These are phyloP conservation scores for Gonapodya prolifera DNA, from an alignment of 192 early-diverging fungal species.

Conservation along the genomic window DNA sequence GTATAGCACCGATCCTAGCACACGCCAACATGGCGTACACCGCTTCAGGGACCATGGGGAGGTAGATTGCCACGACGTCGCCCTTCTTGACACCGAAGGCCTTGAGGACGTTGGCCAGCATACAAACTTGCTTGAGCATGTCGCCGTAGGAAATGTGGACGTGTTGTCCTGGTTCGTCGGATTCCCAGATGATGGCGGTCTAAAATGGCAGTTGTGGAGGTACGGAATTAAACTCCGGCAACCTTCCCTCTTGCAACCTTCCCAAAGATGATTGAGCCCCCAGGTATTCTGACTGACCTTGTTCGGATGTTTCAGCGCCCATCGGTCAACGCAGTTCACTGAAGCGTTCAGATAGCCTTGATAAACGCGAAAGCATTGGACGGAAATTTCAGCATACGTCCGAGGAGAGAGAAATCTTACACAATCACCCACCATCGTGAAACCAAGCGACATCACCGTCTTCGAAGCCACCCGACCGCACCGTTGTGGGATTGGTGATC, in stretches of 20 bases:
- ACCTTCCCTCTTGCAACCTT: neutral
- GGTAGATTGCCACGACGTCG: constrained; percentile 90
- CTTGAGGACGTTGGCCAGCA: constrained; percentile 73
- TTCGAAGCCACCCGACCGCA: constrained; percentile 56
- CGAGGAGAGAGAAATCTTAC: neutral
- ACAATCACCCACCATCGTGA: constrained; percentile 35
- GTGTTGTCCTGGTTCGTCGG: constrained; percentile 71
- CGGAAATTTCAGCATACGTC: no score
- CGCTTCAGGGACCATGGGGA: constrained; percentile 96
- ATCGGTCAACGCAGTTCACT: constrained; percentile 93
- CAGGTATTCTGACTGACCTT: constrained; percentile 27
- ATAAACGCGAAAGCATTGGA: neutral
- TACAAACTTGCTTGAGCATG: constrained; percentile 69
- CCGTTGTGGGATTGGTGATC: constrained; percentile 64
- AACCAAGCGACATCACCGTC: constrained; percentile 92
- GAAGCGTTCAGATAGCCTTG: constrained; percentile 71
- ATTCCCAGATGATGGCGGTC: constrained; percentile 78
- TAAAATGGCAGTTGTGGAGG: constrained; percentile 10
- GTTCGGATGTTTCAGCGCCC: constrained; percentile 62
- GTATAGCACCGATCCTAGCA: constrained; percentile 80
- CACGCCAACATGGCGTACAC: constrained; percentile 87
- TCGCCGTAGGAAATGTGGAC: constrained; percentile 69
- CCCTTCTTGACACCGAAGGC: constrained; percentile 79
- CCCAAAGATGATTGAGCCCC: neutral
- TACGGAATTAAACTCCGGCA: neutral